phyloP scores from a whole-genome alignment of 1,284 basidiomycete genomes.

The Coniophora puteana region DNA sequence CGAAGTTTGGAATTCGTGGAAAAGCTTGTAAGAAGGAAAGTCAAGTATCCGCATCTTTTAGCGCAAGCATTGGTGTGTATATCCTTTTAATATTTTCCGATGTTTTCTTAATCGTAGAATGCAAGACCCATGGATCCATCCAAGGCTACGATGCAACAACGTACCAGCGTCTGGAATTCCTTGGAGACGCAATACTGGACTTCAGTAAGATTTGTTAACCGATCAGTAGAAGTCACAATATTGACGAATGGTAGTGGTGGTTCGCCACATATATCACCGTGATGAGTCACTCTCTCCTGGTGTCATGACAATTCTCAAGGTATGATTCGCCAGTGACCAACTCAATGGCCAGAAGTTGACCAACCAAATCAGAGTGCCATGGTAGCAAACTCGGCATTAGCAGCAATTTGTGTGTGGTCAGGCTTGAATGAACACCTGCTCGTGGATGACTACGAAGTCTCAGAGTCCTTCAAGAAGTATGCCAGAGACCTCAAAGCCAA shows the following conservation, averaged over 20 bases:
- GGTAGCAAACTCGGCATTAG: slow-evolving; percentile 74
- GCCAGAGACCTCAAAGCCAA: slow-evolving; percentile 43
- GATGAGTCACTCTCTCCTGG: slow-evolving; percentile 65
- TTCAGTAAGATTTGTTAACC: slow-evolving; percentile 48
- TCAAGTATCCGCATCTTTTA: slow-evolving; percentile 58
- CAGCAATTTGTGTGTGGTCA: slow-evolving; percentile 66
- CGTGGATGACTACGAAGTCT: slow-evolving; percentile 51
- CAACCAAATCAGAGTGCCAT: slow-evolving; percentile 56
- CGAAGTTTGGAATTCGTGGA: slow-evolving; percentile 55
- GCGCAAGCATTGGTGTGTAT: slow-evolving; percentile 64
- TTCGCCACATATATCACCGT: slow-evolving; percentile 62
- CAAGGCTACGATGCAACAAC: slow-evolving; percentile 50
- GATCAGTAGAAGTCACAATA: slow-evolving; percentile 5
- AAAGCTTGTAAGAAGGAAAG: slow-evolving; percentile 54
- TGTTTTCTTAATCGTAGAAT: slow-evolving; percentile 8
- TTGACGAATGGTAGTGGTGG: slow-evolving; percentile 51
- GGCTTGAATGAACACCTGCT: slow-evolving; percentile 61
- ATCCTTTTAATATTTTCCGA: not conserved
- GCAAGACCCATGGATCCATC: slow-evolving; percentile 62
- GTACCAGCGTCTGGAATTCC: slow-evolving; percentile 76
- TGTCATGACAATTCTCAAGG: slow-evolving; percentile 72
- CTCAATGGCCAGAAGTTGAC: slow-evolving; percentile 4
- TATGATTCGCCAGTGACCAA: too few relatives aligned
- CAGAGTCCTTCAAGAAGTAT: slow-evolving; percentile 50
- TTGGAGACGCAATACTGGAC: slow-evolving; percentile 80